Base-by-base conservation (phyloP, 2,329 filamentous ascomycete species). In the Spiromastix sp. region DNA sequence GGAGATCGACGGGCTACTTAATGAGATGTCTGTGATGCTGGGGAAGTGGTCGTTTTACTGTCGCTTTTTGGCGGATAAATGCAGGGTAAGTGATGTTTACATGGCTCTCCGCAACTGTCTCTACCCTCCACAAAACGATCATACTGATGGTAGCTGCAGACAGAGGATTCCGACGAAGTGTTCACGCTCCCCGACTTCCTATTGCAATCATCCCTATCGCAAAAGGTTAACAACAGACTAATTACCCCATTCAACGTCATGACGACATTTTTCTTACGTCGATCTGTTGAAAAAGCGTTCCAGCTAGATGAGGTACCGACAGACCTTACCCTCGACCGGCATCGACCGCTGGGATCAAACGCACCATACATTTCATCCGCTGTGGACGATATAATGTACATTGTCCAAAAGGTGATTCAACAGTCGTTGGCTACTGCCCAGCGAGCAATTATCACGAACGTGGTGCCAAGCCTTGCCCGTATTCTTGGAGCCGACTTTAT, bases 381-480 rank as follows among this genome's bases (percentile, higher is more conserved):
- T 0, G 87, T 98, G 6, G 91, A 98, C 64, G 91, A 95, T 62
- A 86, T 96, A 52, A 96, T 98, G 89, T 98, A 96, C 61, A 95
- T 98, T 48, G 84, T 94, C 54, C 93, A 93, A 54, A 81, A 89
- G 33, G 82, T 96, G 21, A 70, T 96, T 5, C 81, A 93, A 44
- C 80, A 89, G 45, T 83, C 85, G 0, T 68, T 96, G 15, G 81
- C 84, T 1, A 96, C 93, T 1, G 85, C 83, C 2, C 87, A 95
- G 54, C 71, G 79, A 46, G 71, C 79, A 12, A 78, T 94, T 3
- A 73, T 93, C 15, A 75, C 76, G 27, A 83, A 75, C 38, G 82
- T 93, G 5, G 64, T 95, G 17, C 81, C 86, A 2, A 81, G 79
- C 0, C 68, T 96, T 4, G 76, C 81, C 12, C 76, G 85, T 21